Evolutionary conservation across 768 basidiomycete species (phyloP).

Genomic region (Suillus tomentosus): DNA sequence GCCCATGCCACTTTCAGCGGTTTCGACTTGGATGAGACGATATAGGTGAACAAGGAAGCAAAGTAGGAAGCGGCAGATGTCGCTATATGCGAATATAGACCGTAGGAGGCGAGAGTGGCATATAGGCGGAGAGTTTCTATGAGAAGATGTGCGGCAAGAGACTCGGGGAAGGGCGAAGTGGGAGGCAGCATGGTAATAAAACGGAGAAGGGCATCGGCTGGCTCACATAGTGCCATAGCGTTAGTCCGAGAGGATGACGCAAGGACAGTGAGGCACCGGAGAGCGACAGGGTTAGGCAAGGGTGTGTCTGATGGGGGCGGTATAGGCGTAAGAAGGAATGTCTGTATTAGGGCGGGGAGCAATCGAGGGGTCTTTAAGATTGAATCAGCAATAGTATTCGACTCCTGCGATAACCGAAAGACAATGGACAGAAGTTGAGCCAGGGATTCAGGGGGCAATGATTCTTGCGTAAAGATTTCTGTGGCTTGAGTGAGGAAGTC

Average conservation of each 20-base stretch:
- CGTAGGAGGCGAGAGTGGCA: constrained; percentile 69
- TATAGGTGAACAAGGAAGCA: constrained; percentile 47
- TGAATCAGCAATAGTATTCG: constrained; percentile 49
- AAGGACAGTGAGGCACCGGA: constrained; percentile 59
- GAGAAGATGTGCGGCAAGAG: constrained; percentile 49
- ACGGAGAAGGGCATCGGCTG: constrained; percentile 68
- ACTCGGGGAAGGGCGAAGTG: constrained; percentile 37
- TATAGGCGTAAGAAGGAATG: constrained; percentile 59
- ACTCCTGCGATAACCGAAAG: constrained; percentile 62
- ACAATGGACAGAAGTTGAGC: constrained; percentile 60
- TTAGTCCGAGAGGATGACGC: constrained; percentile 67
- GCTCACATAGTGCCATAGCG: constrained; percentile 56
- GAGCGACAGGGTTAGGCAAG: constrained; percentile 47
- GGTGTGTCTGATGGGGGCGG: constrained; percentile 36
- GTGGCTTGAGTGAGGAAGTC: constrained; percentile 55
- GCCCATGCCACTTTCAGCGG: constrained; percentile 54
- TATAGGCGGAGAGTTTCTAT: constrained; percentile 65
- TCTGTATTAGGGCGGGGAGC: constrained; percentile 50
- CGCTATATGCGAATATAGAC: constrained; percentile 71
- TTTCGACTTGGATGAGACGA: constrained; percentile 35
- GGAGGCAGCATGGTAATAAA: constrained; percentile 65
- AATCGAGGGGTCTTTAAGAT: constrained; percentile 57
- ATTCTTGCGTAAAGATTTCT: constrained; percentile 39
- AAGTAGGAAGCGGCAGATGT: constrained; percentile 62
- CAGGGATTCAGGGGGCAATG: constrained; percentile 50